These are phyloP conservation scores for Mesotaenium endlicherianum DNA, from an alignment of 139 green algal species.

Conservation along the genomic window DNA sequence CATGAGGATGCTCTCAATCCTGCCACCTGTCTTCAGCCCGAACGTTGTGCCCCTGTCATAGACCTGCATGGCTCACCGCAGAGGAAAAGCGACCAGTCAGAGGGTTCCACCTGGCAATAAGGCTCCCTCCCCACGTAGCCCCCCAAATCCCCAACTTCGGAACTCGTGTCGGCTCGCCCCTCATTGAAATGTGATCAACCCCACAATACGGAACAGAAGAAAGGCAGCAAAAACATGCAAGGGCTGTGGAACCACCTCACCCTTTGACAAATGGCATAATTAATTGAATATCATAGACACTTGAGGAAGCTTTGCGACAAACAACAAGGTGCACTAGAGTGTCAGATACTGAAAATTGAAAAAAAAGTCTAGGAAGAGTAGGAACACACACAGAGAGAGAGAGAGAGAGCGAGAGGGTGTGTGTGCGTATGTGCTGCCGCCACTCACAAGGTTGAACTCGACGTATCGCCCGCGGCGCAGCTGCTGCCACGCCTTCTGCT, in stretches of 20 bases:
- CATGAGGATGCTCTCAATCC: conserved; percentile 88
- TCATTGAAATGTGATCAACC: background rate
- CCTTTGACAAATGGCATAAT: background rate
- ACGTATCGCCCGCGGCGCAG: conserved; percentile 85
- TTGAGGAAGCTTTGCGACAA: background rate
- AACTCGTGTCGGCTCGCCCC: too few relatives aligned
- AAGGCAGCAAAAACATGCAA: background rate
- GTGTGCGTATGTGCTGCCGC: too few relatives aligned
- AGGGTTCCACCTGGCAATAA: too few relatives aligned
- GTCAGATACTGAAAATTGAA: background rate
- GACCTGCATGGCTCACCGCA: conserved; percentile 11
- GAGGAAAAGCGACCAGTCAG: background rate
- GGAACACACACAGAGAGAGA: too few relatives aligned
- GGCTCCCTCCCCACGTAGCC: too few relatives aligned
- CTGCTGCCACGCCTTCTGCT: conserved; percentile 96
- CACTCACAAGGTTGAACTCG: conserved; percentile 96
- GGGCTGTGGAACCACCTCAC: background rate
- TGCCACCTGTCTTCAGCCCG: conserved; percentile 93
- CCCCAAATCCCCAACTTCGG: too few relatives aligned
- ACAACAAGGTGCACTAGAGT: background rate
- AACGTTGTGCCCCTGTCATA: conserved; percentile 98
- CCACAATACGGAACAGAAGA: background rate
- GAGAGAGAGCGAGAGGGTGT: too few relatives aligned
- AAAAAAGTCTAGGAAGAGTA: background rate
- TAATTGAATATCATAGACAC: background rate